A percentile compares a stretch with the other conserved stretches of the same genome.
phyloP scores from a whole-genome alignment of 2,329 filamentous ascomycete species.

The Dactylonectria macrodidyma region DNA sequence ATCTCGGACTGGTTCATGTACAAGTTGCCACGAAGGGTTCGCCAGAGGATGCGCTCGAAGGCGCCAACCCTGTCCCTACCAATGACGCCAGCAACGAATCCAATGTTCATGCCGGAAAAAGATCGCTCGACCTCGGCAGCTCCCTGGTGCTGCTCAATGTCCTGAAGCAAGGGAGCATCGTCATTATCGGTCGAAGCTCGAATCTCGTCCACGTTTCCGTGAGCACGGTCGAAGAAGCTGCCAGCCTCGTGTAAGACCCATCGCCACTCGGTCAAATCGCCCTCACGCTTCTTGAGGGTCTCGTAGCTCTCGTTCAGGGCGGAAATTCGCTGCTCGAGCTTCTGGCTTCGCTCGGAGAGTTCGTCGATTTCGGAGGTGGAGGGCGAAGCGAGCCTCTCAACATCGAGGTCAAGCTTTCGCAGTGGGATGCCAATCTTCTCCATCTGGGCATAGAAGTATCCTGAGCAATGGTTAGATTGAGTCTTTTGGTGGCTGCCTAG shows the following conservation, averaged over 20 bases:
- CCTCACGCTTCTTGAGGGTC: slow-evolving; percentile 96
- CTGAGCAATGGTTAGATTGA: slow-evolving; percentile 62
- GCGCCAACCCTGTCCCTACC: slow-evolving; percentile 91
- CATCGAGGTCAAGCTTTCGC: slow-evolving; percentile 91
- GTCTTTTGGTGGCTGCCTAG: slow-evolving; percentile 30
- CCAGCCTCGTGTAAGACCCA: slow-evolving; percentile 98
- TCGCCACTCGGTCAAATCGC: slow-evolving; percentile 97
- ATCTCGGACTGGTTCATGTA: slow-evolving; percentile 99
- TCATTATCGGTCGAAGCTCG: slow-evolving; percentile 90
- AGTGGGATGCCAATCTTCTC: slow-evolving; percentile 91
- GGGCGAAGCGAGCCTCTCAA: slow-evolving; percentile 87
- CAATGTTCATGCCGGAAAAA: slow-evolving; percentile 98
- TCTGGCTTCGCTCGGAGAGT: slow-evolving; percentile 91
- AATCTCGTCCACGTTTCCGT: slow-evolving; percentile 97
- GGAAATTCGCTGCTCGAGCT: slow-evolving; percentile 90
- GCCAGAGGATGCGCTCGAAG: slow-evolving; percentile 98
- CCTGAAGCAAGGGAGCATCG: slow-evolving; percentile 92
- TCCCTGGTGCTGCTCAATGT: slow-evolving; percentile 86
- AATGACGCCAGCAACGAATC: slow-evolving; percentile 97
- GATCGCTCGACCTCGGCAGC: slow-evolving; percentile 82
- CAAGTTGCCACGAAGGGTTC: slow-evolving; percentile 95
- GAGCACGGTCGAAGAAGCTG: slow-evolving; percentile 96
- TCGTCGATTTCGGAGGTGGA: slow-evolving; percentile 97
- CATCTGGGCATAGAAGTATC: slow-evolving; percentile 96
- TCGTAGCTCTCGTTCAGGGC: slow-evolving; percentile 99